Percentiles rank a stretch among this genome's conserved stretches.
Conservation (phyloP, 257 asterid genomes). For the Solanum tacnaense region DNA sequence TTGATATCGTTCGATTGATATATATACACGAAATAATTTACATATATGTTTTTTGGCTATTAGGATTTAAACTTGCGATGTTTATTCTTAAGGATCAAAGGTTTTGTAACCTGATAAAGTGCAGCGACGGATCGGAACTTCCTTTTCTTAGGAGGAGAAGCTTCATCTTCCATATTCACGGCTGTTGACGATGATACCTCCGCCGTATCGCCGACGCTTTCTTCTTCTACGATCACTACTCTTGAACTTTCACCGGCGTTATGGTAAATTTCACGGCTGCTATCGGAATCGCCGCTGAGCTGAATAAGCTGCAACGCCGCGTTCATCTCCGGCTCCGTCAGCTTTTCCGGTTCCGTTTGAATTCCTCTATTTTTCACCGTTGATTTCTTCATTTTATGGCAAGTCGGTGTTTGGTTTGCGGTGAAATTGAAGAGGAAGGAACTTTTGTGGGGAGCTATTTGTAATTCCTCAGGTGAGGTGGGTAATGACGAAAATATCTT, state of each 20-base stretch:
- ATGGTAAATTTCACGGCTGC: neutral
- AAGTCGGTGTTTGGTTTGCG: neutral
- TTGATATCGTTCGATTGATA: neutral
- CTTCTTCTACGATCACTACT: conserved; percentile 9
- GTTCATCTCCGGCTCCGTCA: conserved; percentile 51
- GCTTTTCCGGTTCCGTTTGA: conserved; percentile 15
- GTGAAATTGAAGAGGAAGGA: neutral
- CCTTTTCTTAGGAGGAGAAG: conserved; percentile 15
- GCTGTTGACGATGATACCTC: conserved; percentile 23
- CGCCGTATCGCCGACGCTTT: conserved; percentile 34
- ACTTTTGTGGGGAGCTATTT: neutral
- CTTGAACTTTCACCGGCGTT: neutral
- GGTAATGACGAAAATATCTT: neutral
- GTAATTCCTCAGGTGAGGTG: neutral
- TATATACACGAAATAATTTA: neutral
- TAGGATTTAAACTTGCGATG: conserved; percentile 7
- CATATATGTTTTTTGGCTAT: neutral
- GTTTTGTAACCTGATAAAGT: conserved; percentile 26
- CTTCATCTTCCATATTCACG: conserved; percentile 3
- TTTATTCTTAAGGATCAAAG: conserved; percentile 13
- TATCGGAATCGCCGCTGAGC: conserved; percentile 43
- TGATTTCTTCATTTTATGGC: conserved; percentile 21
- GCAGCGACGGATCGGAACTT: conserved; percentile 41
- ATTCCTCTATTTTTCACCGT: conserved; percentile 1
- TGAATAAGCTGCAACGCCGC: conserved; percentile 64